Percentiles rank a stretch among this genome's conserved stretches.
phyloP scores from a whole-genome alignment of 108 stramenopile species.

The Epipyxis sp. region DNA sequence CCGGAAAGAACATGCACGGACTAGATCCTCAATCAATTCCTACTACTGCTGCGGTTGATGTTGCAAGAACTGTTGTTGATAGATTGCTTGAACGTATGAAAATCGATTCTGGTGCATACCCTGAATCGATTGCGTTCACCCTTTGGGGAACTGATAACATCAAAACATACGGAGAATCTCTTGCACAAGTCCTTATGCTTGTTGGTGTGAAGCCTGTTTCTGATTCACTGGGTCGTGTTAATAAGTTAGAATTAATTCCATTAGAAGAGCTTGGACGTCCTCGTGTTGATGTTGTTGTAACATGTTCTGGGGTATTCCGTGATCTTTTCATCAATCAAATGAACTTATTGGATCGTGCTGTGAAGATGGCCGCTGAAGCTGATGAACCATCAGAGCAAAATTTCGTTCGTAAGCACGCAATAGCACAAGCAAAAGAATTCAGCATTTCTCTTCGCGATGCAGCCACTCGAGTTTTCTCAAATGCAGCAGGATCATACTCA shows the following conservation, averaged over 20 bases:
- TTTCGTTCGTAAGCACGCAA: constrained; percentile 91
- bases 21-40: constrained; percentile 93
- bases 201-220: constrained; percentile 85
- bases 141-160: constrained; percentile 98
- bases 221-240: constrained; percentile 90
- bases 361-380: constrained; percentile 95
- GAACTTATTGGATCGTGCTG: constrained; percentile 93
- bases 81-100: constrained; percentile 83
- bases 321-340: constrained; percentile 98
- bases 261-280: constrained; percentile 91
- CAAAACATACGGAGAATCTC: constrained; percentile 86
- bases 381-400: constrained; percentile 84
- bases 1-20: constrained; percentile 92
- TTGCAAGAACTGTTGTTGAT: constrained; percentile 72
- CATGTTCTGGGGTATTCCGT: constrained; percentile 94
- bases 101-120: constrained; percentile 78
- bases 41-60: constrained; percentile 85
- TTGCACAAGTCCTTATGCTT: constrained; percentile 72
- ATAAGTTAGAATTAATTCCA: constrained; percentile 94
- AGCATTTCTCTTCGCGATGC: constrained; percentile 80
- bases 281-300: constrained; percentile 91
- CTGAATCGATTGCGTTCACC: constrained; percentile 90
- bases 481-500: constrained; percentile 91
- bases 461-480: constrained; percentile 88
- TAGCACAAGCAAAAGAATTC: constrained; percentile 80